A percentile compares a stretch with the other conserved stretches of the same genome.
Conservation (phyloP, 306 rosid species). For the Styphnolobium japonicum region DNA sequence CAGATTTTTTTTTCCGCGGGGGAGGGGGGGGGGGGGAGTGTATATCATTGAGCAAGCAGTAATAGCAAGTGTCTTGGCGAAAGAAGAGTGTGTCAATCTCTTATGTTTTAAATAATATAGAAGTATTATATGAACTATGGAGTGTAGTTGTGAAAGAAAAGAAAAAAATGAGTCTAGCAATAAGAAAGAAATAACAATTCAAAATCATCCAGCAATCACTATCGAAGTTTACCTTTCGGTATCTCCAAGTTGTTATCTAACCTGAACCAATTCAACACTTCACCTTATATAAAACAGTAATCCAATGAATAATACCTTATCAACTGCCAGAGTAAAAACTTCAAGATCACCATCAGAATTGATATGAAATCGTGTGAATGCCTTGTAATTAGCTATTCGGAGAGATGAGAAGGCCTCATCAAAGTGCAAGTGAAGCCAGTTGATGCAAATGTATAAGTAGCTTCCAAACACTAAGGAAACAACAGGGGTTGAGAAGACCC, state of each 20-base stretch:
- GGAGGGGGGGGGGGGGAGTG: no score
- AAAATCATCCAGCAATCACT: not conserved
- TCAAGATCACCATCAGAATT: constrained; percentile 74
- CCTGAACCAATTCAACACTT: not conserved
- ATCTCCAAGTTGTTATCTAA: not conserved
- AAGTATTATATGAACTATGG: not conserved
- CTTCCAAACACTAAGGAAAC: constrained; percentile 93
- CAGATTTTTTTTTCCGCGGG: no score
- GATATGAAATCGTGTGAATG: constrained; percentile 90
- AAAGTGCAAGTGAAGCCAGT: constrained; percentile 94
- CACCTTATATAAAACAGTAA: not conserved
- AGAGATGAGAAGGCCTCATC: constrained; percentile 98
- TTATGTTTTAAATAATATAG: not conserved
- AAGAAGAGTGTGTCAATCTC: not conserved
- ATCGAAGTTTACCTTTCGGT: not conserved
- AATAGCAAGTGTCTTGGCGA: not conserved
- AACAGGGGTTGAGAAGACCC: constrained; percentile 96
- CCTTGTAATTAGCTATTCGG: constrained; percentile 87
- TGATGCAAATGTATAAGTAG: constrained; percentile 86
- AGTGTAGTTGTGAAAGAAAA: not conserved
- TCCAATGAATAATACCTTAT: constrained; percentile 52
- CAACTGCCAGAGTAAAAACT: constrained; percentile 92
- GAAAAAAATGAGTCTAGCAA: not conserved
- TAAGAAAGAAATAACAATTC: not conserved
- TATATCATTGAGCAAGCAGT: not conserved